A percentile compares a stretch with the other conserved stretches of the same genome.
These are phyloP conservation scores for Fagus sylvatica DNA, from an alignment of 306 rosid genomes.

Conservation along the genomic window DNA sequence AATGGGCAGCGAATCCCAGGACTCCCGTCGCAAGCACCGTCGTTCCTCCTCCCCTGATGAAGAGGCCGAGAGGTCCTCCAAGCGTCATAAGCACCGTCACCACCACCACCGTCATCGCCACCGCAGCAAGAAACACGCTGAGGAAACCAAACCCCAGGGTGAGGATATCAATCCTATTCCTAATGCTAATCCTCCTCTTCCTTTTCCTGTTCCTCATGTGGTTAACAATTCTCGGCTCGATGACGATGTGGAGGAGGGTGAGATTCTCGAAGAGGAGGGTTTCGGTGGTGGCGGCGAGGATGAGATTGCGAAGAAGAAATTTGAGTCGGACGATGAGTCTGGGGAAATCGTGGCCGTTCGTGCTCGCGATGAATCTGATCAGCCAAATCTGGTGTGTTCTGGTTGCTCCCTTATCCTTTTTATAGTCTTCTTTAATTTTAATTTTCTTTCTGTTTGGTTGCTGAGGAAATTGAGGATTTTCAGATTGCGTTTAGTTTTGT, in stretches of 20 bases:
- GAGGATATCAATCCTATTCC: constrained; percentile 29
- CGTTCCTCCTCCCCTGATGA: constrained; percentile 56
- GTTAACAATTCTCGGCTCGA: constrained; percentile 24
- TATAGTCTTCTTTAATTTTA: neutral
- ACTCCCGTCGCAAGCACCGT: constrained; percentile 67
- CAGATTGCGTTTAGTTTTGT: neutral
- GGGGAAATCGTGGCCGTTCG: constrained; percentile 50
- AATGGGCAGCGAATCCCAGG: constrained; percentile 65
- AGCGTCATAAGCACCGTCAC: constrained; percentile 88
- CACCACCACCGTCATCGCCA: constrained; percentile 56
- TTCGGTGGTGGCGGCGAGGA: constrained; percentile 30
- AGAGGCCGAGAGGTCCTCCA: constrained; percentile 56
- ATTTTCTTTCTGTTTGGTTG: constrained; percentile 47
- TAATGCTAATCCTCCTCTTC: constrained; percentile 14
- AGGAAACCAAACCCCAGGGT: constrained; percentile 32
- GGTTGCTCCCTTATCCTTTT: neutral
- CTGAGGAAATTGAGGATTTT: constrained; percentile 35
- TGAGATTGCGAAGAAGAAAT: constrained; percentile 32
- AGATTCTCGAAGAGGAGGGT: constrained; percentile 80
- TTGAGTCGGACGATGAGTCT: constrained; percentile 48
- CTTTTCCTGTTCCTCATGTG: constrained; percentile 17
- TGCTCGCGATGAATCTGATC: constrained; percentile 40
- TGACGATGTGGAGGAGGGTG: constrained; percentile 93
- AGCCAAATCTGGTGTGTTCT: constrained; percentile 61
- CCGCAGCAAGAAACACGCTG: constrained; percentile 58